Conservation (phyloP, 805 yeast species). For the Wickerhamiella domercqiae region DNA sequence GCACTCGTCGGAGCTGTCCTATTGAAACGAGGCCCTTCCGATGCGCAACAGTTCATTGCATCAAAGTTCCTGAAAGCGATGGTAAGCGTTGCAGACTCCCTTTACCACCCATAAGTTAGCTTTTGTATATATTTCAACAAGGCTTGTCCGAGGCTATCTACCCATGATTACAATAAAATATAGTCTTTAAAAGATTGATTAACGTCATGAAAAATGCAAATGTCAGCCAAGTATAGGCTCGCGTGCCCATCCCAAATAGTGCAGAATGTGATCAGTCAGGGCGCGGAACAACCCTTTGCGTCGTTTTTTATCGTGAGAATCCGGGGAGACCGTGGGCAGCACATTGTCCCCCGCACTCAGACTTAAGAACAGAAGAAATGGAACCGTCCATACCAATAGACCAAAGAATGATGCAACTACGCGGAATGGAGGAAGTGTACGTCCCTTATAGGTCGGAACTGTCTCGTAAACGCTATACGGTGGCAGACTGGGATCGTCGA, state of each 20-base stretch:
- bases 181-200: too few species aligned
- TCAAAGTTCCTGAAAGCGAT: conserved; percentile 30
- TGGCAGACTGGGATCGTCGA: conserved; percentile 53
- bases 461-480: conserved; percentile 31
- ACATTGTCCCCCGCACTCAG: conserved; percentile 83
- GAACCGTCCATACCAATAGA: conserved; percentile 82
- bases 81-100: conserved; percentile 17
- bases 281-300: conserved; percentile 1
- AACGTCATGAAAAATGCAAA: too few species aligned
- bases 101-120: conserved; percentile 1
- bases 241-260: neutral
- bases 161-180: too few species aligned
- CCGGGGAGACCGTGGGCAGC: conserved; percentile 37
- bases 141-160: too few species aligned
- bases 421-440: conserved; percentile 61
- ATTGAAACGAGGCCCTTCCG: conserved; percentile 41
- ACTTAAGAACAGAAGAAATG: conserved; percentile 81
- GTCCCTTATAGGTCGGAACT: conserved; percentile 42
- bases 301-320: neutral
- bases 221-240: neutral
- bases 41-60: conserved; percentile 39
- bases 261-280: neutral
- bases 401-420: conserved; percentile 96
- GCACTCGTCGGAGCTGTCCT: conserved; percentile 60
- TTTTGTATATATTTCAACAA: too few species aligned